Conservation (phyloP, 169 alveolate genomes). For the Cryptosporidium parvum region DNA sequence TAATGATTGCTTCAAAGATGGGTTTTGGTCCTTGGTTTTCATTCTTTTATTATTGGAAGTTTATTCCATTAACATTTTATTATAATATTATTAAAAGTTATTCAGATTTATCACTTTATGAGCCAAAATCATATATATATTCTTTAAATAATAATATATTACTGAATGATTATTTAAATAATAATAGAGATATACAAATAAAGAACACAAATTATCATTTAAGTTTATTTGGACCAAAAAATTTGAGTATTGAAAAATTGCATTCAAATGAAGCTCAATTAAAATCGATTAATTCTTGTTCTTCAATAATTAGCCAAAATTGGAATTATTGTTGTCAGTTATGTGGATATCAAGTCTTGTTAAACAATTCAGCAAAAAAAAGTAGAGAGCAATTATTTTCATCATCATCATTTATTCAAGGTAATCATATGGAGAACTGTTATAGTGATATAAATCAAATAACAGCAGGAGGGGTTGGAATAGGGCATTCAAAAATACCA, state of each 20-base stretch:
- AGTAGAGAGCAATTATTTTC: neutral
- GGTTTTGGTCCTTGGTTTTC: conserved; percentile 76
- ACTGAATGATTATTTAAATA: neutral
- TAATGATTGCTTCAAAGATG: conserved; percentile 49
- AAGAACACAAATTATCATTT: conserved; percentile 29
- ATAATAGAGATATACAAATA: neutral
- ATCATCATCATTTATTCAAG: neutral
- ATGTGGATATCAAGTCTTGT: neutral
- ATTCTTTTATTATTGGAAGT: conserved; percentile 59
- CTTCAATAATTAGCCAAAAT: conserved; percentile 24
- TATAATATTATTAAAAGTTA: conserved; percentile 35
- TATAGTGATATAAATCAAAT: neutral
- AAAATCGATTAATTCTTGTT: conserved; percentile 51
- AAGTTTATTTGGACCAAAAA: conserved; percentile 36
- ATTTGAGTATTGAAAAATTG: conserved; percentile 22
- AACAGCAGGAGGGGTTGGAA: neutral
- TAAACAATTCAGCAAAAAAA: neutral
- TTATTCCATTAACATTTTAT: conserved; percentile 58
- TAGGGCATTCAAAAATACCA: neutral
- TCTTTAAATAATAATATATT: neutral
- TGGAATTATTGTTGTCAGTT: conserved; percentile 67
- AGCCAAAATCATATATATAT: conserved; percentile 23
- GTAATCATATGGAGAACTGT: neutral
- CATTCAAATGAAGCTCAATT: conserved; percentile 43
- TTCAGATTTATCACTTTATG: conserved; percentile 17